A percentile compares a stretch with the other conserved stretches of the same genome.
phyloP scores from a whole-genome alignment of 31 red algal genomes.

The Bonnemaisonia californica region DNA sequence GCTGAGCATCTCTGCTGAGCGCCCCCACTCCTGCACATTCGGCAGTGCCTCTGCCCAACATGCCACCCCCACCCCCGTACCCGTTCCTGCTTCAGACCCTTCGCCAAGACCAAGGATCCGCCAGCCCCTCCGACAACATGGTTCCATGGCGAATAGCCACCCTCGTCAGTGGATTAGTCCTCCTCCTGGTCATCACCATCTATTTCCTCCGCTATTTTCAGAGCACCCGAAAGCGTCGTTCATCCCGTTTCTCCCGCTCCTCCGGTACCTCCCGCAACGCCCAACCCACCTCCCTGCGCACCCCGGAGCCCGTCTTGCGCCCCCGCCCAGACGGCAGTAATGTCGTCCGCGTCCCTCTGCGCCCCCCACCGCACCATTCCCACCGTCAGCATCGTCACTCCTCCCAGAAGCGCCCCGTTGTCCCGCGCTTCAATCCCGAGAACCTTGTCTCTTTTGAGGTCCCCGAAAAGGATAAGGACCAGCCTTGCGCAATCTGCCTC shows the following conservation, averaged over 20 bases:
- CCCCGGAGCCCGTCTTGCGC: neutral
- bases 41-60: too few relatives aligned
- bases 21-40: too few relatives aligned
- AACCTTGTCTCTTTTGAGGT: slow-evolving; percentile 21
- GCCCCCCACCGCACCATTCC: neutral
- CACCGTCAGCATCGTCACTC: neutral
- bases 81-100: too few relatives aligned
- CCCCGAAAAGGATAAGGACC: slow-evolving; percentile 22
- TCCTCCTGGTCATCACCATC: neutral
- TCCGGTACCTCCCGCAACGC: neutral
- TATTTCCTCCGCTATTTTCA: neutral
- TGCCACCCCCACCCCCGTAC: too few relatives aligned
- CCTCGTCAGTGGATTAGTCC: too few relatives aligned
- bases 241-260: neutral
- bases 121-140: too few relatives aligned
- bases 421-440: slow-evolving; percentile 13
- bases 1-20: too few relatives aligned
- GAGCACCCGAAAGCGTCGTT: neutral
- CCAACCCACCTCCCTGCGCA: neutral
- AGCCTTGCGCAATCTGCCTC: slow-evolving; percentile 66
- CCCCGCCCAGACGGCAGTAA: neutral
- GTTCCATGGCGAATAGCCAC: too few relatives aligned
- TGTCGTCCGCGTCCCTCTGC: neutral
- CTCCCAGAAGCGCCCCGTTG: neutral
- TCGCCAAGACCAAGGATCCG: too few relatives aligned